Base-by-base conservation (phyloP, 2,329 filamentous ascomycete species). In the Paraphaeosphaeria minitans region DNA sequence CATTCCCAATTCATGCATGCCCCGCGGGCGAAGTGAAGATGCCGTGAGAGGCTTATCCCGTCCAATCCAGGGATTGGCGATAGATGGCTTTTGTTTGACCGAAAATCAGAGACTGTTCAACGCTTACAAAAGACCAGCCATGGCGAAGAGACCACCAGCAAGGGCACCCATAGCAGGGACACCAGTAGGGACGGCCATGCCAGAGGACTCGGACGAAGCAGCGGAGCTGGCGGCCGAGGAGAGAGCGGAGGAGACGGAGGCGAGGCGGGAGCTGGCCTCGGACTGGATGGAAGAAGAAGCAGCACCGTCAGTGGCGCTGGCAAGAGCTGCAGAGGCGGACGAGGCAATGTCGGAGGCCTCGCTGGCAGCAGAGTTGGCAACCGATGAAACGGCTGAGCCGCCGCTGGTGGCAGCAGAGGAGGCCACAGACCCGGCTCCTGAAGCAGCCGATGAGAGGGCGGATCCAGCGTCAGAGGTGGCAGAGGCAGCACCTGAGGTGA, bases 101-200 rank as follows among this genome's bases (percentile, higher is more conserved):
- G 13, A 2, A 39, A 29, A 19, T 29, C 21, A 6, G 4, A 8
- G 4, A 10, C 7, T 24, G 35, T 42, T 35, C 41, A 45, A 14
- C 55, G 43, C 63, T 63, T 75, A 75, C 69, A 76, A 72, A 42
- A 75, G 69, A 61, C 70, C 71, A 29, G 71, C 73, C 49, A 67
- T 42, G 33, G 70, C 66, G 55, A 74, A 55, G 49, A 74, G 55
- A 62, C 71, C 72, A 63, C 65, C 72, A 57, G 68, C 72, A 21
- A 71, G 56, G 49, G 69, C 72, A 31, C 72, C 74, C 61, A 75
- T 68, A 37, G 63, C 69, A 13, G 73, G 71, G 37, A 74, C 58
- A 33, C 62, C 68, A 49, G 66, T 69, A 24, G 67, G 62, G 39
- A 64, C 58, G 41, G 67, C 66, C 45, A 64, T 68, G 49, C 55